Percentiles rank a stretch among this genome's conserved stretches.
These are phyloP conservation scores for Knufia petricola DNA, from an alignment of 2,329 filamentous ascomycete species.

Conservation along the genomic window DNA sequence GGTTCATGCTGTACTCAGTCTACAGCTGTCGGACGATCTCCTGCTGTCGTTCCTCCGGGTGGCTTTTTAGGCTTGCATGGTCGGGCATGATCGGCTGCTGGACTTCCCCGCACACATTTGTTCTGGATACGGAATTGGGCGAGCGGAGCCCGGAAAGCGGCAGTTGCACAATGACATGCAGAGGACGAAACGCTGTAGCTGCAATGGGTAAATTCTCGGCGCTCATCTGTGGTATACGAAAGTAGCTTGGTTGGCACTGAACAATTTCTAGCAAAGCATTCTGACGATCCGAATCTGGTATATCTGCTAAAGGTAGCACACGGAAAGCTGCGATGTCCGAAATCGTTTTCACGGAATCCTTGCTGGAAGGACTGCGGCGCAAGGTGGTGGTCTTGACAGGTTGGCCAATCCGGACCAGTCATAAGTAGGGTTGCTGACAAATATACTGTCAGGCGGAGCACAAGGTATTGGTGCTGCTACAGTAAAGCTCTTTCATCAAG, in stretches of 20 bases:
- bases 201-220: no score
- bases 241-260: background rate
- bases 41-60: background rate
- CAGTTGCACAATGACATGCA: background rate
- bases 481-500: conserved; percentile 30
- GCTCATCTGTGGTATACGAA: background rate
- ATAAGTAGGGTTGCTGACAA: background rate
- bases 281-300: background rate
- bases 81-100: background rate
- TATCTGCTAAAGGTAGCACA: no score
- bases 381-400: conserved; percentile 18
- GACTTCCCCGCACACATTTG: background rate
- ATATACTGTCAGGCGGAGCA: conserved; percentile 22
- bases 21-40: background rate
- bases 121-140: background rate
- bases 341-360: conserved; percentile 12
- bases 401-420: background rate
- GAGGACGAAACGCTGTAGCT: no score
- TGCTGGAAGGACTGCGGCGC: conserved; percentile 13
- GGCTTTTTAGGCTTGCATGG: background rate
- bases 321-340: conserved; percentile 11
- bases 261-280: background rate
- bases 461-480: conserved; percentile 39
- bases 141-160: background rate
- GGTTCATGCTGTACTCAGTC: no score